Conservation (phyloP, 2,329 filamentous ascomycete species). For the Aspergillus proliferans region DNA sequence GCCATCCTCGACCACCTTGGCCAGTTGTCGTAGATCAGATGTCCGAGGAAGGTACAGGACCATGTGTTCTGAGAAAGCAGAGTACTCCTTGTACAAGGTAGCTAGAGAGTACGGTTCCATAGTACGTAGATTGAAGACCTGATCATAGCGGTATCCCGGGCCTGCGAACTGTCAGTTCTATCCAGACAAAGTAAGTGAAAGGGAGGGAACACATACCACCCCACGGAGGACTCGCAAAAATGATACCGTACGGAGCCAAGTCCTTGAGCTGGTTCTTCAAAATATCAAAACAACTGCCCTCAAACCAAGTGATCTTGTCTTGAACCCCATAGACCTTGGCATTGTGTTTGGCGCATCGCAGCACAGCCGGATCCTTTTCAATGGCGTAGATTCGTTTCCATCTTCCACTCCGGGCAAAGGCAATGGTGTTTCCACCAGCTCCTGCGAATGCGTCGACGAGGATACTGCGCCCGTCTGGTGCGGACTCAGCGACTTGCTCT, state of each 20-base stretch:
- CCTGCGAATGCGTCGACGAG: slow-evolving; percentile 88
- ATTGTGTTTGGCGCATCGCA: slow-evolving; percentile 90
- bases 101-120: slow-evolving; percentile 83
- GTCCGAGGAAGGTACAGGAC: slow-evolving; percentile 82
- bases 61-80: slow-evolving; percentile 44
- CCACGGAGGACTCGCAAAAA: slow-evolving; percentile 71
- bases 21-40: slow-evolving; percentile 74
- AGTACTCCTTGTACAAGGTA: slow-evolving; percentile 58
- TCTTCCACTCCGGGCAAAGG: slow-evolving; percentile 73
- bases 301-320: slow-evolving; percentile 75
- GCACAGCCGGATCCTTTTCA: slow-evolving; percentile 71
- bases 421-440: slow-evolving; percentile 87
- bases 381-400: slow-evolving; percentile 85
- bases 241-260: slow-evolving; percentile 47
- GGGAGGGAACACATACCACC: slow-evolving; percentile 48
- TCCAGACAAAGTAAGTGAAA: not conserved
- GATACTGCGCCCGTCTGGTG: slow-evolving; percentile 52
- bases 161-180: slow-evolving; percentile 34
- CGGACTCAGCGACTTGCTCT: slow-evolving; percentile 56
- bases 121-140: slow-evolving; percentile 72
- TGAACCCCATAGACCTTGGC: slow-evolving; percentile 75
- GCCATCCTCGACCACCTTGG: slow-evolving; percentile 43
- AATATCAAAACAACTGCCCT: slow-evolving; percentile 78
- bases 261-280: slow-evolving; percentile 48
- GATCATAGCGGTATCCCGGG: slow-evolving; percentile 56